Evolutionary conservation across 208 protist genomes (phyloP).

Genomic region (Trypanosoma mega): DNA sequence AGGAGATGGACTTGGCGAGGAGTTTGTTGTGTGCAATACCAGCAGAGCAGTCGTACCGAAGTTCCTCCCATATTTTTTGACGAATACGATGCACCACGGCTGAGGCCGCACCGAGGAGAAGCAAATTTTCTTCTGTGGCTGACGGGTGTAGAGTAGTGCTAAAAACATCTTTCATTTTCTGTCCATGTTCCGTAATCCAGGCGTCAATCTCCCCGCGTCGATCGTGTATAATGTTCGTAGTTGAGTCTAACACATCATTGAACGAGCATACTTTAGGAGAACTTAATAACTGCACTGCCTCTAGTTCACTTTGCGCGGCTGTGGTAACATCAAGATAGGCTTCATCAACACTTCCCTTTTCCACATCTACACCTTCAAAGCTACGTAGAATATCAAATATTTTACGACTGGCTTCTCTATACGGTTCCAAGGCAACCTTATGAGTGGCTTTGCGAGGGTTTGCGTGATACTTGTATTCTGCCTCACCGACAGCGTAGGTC

Average conservation of each 20-base stretch:
- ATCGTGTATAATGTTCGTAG: slow-evolving; percentile 55
- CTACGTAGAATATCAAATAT: slow-evolving; percentile 67
- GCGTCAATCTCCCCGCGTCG: slow-evolving; percentile 44
- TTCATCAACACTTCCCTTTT: slow-evolving; percentile 85
- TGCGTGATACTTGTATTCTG: slow-evolving; percentile 55
- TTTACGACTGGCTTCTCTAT: slow-evolving; percentile 68
- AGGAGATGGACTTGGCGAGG: slow-evolving; percentile 80
- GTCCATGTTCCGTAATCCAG: slow-evolving; percentile 45
- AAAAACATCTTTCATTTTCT: slow-evolving; percentile 50
- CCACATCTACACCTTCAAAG: slow-evolving; percentile 54
- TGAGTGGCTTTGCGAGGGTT: slow-evolving; percentile 45
- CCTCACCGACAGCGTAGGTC: slow-evolving; percentile 60
- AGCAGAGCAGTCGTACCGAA: slow-evolving; percentile 84
- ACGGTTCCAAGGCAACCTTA: slow-evolving; percentile 85
- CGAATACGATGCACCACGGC: slow-evolving; percentile 64
- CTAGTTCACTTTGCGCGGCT: slow-evolving; percentile 51
- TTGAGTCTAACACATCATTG: slow-evolving; percentile 47
- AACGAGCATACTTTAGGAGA: slow-evolving; percentile 27
- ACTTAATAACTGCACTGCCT: slow-evolving; percentile 20
- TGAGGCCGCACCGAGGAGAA: slow-evolving; percentile 63
- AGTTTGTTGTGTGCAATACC: slow-evolving; percentile 85
- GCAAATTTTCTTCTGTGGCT: slow-evolving; percentile 36
- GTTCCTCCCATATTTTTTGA: slow-evolving; percentile 45
- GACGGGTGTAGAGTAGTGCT: slow-evolving; percentile 46
- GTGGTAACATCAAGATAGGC: slow-evolving; percentile 85